Evolutionary conservation across 1,284 basidiomycete genomes (phyloP).

Genomic region (Fomitopsis betulina): DNA sequence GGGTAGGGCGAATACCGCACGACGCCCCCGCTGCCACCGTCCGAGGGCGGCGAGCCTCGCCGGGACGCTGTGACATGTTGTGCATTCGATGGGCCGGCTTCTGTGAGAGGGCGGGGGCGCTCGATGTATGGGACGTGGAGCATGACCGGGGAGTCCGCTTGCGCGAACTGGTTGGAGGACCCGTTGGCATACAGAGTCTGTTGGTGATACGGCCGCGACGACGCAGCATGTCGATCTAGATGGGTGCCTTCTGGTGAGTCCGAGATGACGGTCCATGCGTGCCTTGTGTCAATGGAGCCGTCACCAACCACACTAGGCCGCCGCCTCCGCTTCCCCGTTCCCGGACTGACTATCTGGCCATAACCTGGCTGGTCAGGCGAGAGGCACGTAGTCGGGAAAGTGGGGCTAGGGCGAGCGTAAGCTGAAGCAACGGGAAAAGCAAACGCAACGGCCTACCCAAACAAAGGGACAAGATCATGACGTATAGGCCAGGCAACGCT

Average conservation of each 20-base stretch:
- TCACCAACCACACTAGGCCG: slow-evolving; percentile 39
- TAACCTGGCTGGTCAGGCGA: slow-evolving; percentile 80
- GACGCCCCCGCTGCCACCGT: slow-evolving; percentile 7
- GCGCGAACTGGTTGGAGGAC: slow-evolving; percentile 3
- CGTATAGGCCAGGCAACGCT: slow-evolving; percentile 89
- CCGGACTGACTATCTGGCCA: slow-evolving; percentile 68
- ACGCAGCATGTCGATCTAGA: slow-evolving; percentile 5
- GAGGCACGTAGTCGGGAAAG: slow-evolving; percentile 73
- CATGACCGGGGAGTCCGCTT: slow-evolving; percentile 23
- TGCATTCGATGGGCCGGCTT: slow-evolving; percentile 7
- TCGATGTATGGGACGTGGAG: slow-evolving; percentile 26
- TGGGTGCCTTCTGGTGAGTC: slow-evolving; percentile 6
- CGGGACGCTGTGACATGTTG: slow-evolving; percentile 3
- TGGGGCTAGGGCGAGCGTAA: slow-evolving; percentile 32
- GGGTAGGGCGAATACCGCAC: slow-evolving; percentile 39
- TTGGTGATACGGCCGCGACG: slow-evolving; percentile 19
- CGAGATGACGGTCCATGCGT: slow-evolving; percentile 24
- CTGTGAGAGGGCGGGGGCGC: slow-evolving; percentile 11
- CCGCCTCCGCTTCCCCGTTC: slow-evolving; percentile 56
- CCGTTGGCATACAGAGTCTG: slow-evolving; percentile 13
- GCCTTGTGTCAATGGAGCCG: slow-evolving; percentile 16
- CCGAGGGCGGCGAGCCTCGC: slow-evolving; percentile 14
- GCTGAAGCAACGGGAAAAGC: not conserved
- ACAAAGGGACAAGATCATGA: slow-evolving; percentile 76
- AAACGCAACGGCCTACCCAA: slow-evolving; percentile 51